Evolutionary conservation across 2,329 filamentous ascomycete genomes (phyloP), one percentile per base, ranked within the genome.

Genomic region (Trichoderma sp.): DNA sequence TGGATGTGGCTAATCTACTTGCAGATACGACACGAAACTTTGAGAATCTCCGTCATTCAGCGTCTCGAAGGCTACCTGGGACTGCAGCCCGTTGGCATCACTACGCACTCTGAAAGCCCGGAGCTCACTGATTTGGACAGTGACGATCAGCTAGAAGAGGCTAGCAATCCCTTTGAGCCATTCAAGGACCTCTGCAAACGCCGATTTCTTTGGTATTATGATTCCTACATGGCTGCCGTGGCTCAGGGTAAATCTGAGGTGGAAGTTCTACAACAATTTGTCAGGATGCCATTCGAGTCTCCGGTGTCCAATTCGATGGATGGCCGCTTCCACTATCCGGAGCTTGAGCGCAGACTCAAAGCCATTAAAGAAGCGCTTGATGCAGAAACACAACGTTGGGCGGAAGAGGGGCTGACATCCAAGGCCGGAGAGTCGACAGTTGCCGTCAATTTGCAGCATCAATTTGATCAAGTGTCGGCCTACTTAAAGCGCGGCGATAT

Each of bases 181-280:
- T 98, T 98, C 81, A 90, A 89, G 72, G 94, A 98, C 74, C 83
- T 97, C 5, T 92, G 91, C 84, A 98, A 98, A 79, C 89, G 91
- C 42, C 89, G 94, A 1, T 97, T 98, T 76, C 82, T 98, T 15
- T 98, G 95, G 95, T 98, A 98, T 80, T 97, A 92, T 77, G 91
- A 96, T 72, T 91, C 91, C 3, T 98, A 98, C 75, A 82, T 95
- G 25, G 82, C 85, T 4, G 86, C 90, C 1, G 89, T 97, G 61
- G 84, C 88, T 42, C 84, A 88, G 69, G 91, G 89, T 32, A 86
- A 84, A 72, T 78, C 81, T 29, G 87, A 92, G 72, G 86, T 90
- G 66, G 84, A 86, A 69, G 87, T 90, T 69, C 86, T 87, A 3
- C 81, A 87, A 42, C 70, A 76, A 0, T 98, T 99, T 74, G 78